Evolutionary conservation across 306 rosid genomes (phyloP), one percentile per base, ranked within the genome.

Genomic region (Inga laurina): DNA sequence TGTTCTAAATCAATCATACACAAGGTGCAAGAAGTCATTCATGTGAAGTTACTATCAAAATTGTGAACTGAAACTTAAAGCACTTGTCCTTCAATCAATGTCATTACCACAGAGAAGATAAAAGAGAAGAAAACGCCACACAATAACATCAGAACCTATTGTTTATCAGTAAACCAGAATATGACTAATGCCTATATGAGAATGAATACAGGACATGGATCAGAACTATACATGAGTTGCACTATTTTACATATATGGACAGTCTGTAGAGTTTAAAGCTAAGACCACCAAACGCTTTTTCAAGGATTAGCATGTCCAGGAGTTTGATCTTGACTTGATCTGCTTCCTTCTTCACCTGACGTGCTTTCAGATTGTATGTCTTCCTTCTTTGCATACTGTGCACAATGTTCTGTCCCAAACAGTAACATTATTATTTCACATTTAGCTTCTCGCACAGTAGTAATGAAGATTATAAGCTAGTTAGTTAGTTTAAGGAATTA

Each of bases 301-400:
- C 41, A 37, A 37, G 39, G 39, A 35, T 37, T 8, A 7, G 5
- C 5, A 35, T 35, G 39, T 35, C 39, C 39, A 18, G 22, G 10
- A 83, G 90, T 87, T 13, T 97, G 97, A 57, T 91, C 95, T 43
- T 91, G 95, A 69, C 97, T 90, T 37, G 91, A 92, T 83, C 76
- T 89, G 11, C 93, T 87, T 82, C 85, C 95, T 64, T 90, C 94
- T 32, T 91, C 92, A 69, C 92, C 6, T 92, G 56, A 90, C 88
- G 82, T 90, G 51, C 51, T 46, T 46, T 9, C 51, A 10, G 12
- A 46, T 8, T 7, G 7, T 16, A 52, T 18, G 21, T 16, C n/a
- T 54, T 54, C 22, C 90, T 88, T 90, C 86, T 93, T 96, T 14
- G 99, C 99, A 76, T 92, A 90, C 59, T 85, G 74, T 85, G 94